Base-by-base conservation (phyloP, 192 early-diverging fungal species). In the Umbelopsis isabellina region DNA sequence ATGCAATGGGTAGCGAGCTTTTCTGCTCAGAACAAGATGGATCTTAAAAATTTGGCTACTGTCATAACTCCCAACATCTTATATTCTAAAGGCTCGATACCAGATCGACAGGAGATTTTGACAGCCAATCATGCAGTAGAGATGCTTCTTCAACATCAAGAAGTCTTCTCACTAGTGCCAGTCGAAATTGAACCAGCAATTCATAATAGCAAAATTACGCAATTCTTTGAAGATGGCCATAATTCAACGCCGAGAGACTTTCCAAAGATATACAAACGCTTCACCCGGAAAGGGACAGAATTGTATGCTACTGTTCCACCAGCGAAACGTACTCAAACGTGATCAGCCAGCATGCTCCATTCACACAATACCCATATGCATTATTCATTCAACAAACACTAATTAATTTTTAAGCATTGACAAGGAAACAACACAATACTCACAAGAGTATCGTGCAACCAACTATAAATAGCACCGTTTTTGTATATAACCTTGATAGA, bases 51-150 rank as follows among this genome's bases (percentile, higher is more conserved):
- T 18, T 27, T 74, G 21, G 72, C 72, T 8, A 68, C 67, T 16
- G 72, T 74, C 0, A 69, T 74, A 9, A 61, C 72, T 1, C 72
- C 72, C 4, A 74, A 69, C 30, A 74, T 74, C 21, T 58, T 74
- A 1, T 74, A 94, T 75, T 88, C n/a, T 35, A 68, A 67, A n/a
- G 72, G 68, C 15, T 11, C 30, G 13, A 25, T 35, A 33, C 55
- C 55, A 0, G 27, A 61, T 35, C 55, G 55, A 2, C 55, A 61
- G 13, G 55, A 61, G 25, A 61, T 61, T 16, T 35, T 61, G 4
- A 61, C 55, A 1, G 55, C 55, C 27, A 77, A 72, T 41, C 22
- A 66, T 46, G 75, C 72, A 6, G 52, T 77, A 13, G 71, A 77
- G 25, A 53, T 44, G 49, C 50, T 77, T 22, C 67, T 77, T 16